Evolutionary conservation across 805 yeast species (phyloP).

Genomic region (Maudiozyma saulgeensis): DNA sequence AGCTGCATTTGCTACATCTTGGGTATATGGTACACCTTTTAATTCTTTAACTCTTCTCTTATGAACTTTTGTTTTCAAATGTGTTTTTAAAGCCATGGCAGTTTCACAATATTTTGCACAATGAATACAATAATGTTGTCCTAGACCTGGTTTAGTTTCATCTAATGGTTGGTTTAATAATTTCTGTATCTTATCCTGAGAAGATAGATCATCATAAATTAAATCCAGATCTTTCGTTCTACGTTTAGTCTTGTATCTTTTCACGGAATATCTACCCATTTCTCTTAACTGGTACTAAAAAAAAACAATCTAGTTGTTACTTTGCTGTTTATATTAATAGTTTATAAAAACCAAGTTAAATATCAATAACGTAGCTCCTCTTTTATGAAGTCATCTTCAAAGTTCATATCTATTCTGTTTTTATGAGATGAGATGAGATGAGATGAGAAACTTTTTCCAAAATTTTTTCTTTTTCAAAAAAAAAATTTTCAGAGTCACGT

Average conservation of each 20-base stretch:
- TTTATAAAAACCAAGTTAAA: too few species aligned
- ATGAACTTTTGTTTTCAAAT: slow-evolving; percentile 68
- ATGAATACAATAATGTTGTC: slow-evolving; percentile 88
- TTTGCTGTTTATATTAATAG: not conserved
- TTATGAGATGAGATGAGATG: too few species aligned
- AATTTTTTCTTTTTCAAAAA: too few species aligned
- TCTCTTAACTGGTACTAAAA: not conserved
- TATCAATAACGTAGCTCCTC: too few species aligned
- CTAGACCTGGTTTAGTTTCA: slow-evolving; percentile 87
- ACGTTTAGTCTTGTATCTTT: slow-evolving; percentile 83
- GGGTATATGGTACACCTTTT: slow-evolving; percentile 73
- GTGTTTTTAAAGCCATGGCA: slow-evolving; percentile 61
- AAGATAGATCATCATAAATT: slow-evolving; percentile 64
- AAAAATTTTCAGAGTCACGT: too few species aligned
- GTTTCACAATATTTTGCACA: slow-evolving; percentile 89
- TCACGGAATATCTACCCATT: slow-evolving; percentile 85
- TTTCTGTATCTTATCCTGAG: slow-evolving; percentile 50
- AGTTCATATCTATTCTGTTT: too few species aligned
- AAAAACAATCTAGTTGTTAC: slow-evolving; percentile 1
- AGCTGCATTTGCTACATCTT: slow-evolving; percentile 85
- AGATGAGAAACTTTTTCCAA: too few species aligned
- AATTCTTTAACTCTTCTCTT: slow-evolving; percentile 76
- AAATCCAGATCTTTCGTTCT: slow-evolving; percentile 77
- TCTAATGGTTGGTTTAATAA: slow-evolving; percentile 78
- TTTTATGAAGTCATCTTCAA: too few species aligned